Conservation (phyloP, 352 stramenopile genomes). For the Phytophthora pisi region DNA sequence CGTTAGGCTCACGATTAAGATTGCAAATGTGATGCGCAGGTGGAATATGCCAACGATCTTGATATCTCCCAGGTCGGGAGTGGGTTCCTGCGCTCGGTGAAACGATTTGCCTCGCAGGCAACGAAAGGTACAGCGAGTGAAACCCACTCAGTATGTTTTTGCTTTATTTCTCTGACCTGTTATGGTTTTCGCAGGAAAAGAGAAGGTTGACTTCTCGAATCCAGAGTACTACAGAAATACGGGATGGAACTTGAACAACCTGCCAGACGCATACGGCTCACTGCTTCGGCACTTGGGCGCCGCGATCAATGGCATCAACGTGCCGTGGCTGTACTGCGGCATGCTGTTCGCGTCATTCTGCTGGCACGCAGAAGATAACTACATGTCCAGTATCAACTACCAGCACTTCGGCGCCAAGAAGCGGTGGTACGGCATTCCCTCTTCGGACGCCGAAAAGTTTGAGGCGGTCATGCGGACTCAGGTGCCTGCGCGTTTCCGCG, state of each 20-base stretch:
- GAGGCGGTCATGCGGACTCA: slow-evolving; percentile 54
- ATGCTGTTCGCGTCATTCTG: slow-evolving; percentile 98
- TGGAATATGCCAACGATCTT: slow-evolving; percentile 92
- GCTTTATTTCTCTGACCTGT: slow-evolving; percentile 3
- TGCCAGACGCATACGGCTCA: slow-evolving; percentile 92
- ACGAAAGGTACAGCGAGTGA: slow-evolving; percentile 37
- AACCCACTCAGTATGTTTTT: neutral
- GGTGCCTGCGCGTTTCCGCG: slow-evolving; percentile 63
- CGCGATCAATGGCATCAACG: slow-evolving; percentile 97
- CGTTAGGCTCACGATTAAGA: neutral
- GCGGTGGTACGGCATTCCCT: slow-evolving; percentile 94
- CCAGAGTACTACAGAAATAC: slow-evolving; percentile 80
- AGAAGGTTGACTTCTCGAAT: slow-evolving; percentile 61
- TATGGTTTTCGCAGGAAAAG: slow-evolving; percentile 17
- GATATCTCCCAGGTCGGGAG: slow-evolving; percentile 83
- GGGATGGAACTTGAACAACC: slow-evolving; percentile 98
- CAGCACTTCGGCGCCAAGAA: slow-evolving; percentile 96
- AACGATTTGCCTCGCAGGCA: slow-evolving; percentile 38
- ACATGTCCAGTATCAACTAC: slow-evolving; percentile 99
- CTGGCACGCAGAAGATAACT: slow-evolving; percentile 99
- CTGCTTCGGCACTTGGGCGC: slow-evolving; percentile 94
- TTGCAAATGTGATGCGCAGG: slow-evolving; percentile 37
- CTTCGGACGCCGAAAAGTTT: slow-evolving; percentile 57
- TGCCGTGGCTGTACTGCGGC: slow-evolving; percentile 99
- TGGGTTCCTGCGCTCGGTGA: slow-evolving; percentile 63